A percentile compares a stretch with the other conserved stretches of the same genome.
Conservation (phyloP, 2,329 filamentous ascomycete genomes). For the Endoconidiophora polonica region DNA sequence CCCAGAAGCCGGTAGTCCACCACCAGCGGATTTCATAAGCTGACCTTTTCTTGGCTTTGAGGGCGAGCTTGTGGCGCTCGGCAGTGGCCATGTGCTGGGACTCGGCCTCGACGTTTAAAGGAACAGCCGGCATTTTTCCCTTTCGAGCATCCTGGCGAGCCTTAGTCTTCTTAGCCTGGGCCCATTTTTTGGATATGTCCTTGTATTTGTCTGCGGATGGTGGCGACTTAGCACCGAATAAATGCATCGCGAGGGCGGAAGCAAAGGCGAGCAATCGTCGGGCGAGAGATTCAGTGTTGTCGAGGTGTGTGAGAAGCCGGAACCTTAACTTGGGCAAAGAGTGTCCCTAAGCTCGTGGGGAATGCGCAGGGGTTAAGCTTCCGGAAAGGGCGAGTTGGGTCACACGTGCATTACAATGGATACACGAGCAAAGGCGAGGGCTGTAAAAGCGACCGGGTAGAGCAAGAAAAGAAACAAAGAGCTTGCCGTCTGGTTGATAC, state of each 20-base stretch:
- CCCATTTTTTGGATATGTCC: conserved; percentile 36
- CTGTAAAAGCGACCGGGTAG: not conserved
- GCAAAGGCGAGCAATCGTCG: not conserved
- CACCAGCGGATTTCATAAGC: conserved; percentile 35
- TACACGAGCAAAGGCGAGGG: not conserved
- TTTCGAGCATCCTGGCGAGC: conserved; percentile 24
- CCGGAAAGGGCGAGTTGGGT: conserved; percentile 2
- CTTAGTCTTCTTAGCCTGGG: conserved; percentile 34
- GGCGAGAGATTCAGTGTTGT: too few species aligned
- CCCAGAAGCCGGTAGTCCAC: conserved; percentile 51
- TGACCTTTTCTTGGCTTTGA: conserved; percentile 6
- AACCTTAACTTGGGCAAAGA: not conserved
- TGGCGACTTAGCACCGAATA: not conserved
- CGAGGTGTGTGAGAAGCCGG: not conserved
- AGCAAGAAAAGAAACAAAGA: conserved; percentile 1
- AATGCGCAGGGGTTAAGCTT: conserved; percentile 12
- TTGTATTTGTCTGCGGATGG: conserved; percentile 28
- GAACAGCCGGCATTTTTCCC: not conserved
- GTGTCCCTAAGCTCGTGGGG: not conserved
- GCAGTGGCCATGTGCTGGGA: conserved; percentile 4
- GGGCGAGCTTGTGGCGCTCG: conserved; percentile 3
- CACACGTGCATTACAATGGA: conserved; percentile 9
- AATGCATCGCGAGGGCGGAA: not conserved
- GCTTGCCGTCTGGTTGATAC: not conserved
- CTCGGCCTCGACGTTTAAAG: conserved; percentile 1